Evolutionary conservation across 1,284 basidiomycete species (phyloP).

Genomic region (Salmacisia buchloeana): DNA sequence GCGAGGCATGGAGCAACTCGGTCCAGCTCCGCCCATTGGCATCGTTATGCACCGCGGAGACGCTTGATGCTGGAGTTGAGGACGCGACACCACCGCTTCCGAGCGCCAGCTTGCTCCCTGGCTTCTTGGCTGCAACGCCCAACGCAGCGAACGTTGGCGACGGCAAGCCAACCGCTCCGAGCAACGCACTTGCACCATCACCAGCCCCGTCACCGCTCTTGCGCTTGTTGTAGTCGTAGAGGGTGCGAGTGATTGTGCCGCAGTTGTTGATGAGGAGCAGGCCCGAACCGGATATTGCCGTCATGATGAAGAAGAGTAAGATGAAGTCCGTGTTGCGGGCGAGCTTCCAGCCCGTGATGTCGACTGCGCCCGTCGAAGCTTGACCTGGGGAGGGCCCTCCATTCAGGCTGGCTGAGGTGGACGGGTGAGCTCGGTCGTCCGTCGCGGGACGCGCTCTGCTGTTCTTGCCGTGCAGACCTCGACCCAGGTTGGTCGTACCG

Average conservation of each 20-base stretch:
- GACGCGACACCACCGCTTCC: neutral
- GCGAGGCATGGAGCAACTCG: neutral
- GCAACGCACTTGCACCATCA: neutral
- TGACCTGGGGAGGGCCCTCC: neutral
- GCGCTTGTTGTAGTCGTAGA: conserved; percentile 64
- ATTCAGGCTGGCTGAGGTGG: neutral
- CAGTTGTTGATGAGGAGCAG: conserved; percentile 79
- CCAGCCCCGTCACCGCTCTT: neutral
- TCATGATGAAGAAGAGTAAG: conserved; percentile 66
- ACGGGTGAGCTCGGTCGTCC: neutral
- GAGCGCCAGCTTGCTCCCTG: too few relatives aligned
- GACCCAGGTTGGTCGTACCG: too few relatives aligned
- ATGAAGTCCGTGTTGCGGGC: conserved; percentile 64
- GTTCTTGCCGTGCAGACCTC: neutral
- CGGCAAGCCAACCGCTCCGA: too few relatives aligned
- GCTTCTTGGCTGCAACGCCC: too few relatives aligned
- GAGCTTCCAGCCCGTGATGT: conserved; percentile 58
- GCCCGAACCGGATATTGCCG: conserved; percentile 77
- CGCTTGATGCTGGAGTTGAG: too few relatives aligned
- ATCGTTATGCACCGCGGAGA: too few relatives aligned
- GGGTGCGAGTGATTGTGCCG: conserved; percentile 79
- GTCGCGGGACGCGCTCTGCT: neutral
- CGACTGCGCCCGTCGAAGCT: conserved; percentile 18
- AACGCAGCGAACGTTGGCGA: too few relatives aligned
- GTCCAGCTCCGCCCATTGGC: neutral